phyloP scores from a whole-genome alignment of 2,329 filamentous ascomycete genomes.

The Beauveria medogensis region DNA sequence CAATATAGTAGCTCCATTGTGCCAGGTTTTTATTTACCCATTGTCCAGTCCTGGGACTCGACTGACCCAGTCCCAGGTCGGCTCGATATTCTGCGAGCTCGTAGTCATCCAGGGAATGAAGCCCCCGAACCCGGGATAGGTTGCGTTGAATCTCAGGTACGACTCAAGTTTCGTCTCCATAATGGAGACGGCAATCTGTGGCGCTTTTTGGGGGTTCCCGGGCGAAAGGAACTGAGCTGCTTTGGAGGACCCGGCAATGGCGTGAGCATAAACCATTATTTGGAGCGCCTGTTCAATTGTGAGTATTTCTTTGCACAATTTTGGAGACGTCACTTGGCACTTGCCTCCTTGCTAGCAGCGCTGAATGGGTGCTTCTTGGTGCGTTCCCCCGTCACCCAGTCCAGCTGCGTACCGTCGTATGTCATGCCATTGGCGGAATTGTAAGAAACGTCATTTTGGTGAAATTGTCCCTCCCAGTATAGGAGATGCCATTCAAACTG shows the following conservation, averaged over 20 bases:
- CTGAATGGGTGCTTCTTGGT: constrained; percentile 31
- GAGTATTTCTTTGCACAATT: background rate
- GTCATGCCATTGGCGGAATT: constrained; percentile 34
- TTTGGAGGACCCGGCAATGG: constrained; percentile 27
- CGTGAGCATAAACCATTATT: constrained; percentile 35
- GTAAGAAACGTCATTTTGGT: constrained; percentile 32
- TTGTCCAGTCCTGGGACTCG: constrained; percentile 33
- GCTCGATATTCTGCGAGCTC: constrained; percentile 21
- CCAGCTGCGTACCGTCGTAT: constrained; percentile 31
- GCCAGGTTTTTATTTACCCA: constrained; percentile 19
- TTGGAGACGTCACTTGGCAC: too few species aligned
- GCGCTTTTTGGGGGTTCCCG: constrained; percentile 22
- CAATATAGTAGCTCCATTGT: too few species aligned
- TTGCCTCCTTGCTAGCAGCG: constrained; percentile 29
- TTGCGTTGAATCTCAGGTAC: constrained; percentile 32
- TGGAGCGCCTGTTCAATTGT: constrained; percentile 26
- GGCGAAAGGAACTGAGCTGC: constrained; percentile 33
- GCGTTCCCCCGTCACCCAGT: constrained; percentile 28
- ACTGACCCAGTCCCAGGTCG: constrained; percentile 30
- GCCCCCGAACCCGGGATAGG: constrained; percentile 33
- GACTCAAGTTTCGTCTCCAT: constrained; percentile 31
- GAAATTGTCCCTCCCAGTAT: constrained; percentile 37
- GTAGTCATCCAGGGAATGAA: constrained; percentile 32
- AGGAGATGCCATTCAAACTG: constrained; percentile 29
- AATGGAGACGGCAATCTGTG: constrained; percentile 26